Base-by-base conservation (phyloP, 495 filamentous ascomycete genomes). In the Aspergillus funiculosus region DNA sequence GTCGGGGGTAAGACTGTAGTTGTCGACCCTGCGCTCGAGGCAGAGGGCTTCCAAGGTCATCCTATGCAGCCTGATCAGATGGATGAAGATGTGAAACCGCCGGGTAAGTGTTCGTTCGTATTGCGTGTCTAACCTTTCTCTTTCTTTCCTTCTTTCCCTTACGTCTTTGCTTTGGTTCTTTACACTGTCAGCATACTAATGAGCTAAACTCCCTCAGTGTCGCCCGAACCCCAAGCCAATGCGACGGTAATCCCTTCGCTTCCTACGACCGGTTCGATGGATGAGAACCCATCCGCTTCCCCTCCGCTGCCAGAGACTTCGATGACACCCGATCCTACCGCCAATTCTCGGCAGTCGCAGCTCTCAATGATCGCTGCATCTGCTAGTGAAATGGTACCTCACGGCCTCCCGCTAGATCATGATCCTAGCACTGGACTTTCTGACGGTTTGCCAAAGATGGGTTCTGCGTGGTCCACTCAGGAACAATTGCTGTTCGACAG, bases 281-380 rank as follows among this genome's bases (percentile, higher is more conserved):
- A 69, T 25, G 66, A 62, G 6, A 55, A 48, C 5, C 37, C 54
- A 14, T 72, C 70, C 19, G 63, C 60, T 41, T 74, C 72, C 5
- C 69, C 72, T 15, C 58, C 60, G 4, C 53, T 72, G 36, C 63
- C 58, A 1, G 64, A 72, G 41, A 46, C 59, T 10, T 64, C 69
- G 5, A 45, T 74, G 48, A 61, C 69, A 4, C 60, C 64, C 15
- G 67, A 70, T 11, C 56, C 67, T 7, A 51, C 63, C 26, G 57
- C 64, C 29, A 65, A 64, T 58, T 67, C 60, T 39, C 69, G 64
- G 39, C 69, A 71, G 58, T 75, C 64, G 51, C 71, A 61, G 50
- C 62, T 67, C 51, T 77, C 62, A 35, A 62, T 70, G 69, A 73
- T 75, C 21, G 71, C 71, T 43, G 68, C 74, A 32, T 70, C 69